Percentiles rank a stretch among this genome's conserved stretches.
phyloP scores from a whole-genome alignment of 768 basidiomycete genomes.

The Lactarius pseudohatsudake region DNA sequence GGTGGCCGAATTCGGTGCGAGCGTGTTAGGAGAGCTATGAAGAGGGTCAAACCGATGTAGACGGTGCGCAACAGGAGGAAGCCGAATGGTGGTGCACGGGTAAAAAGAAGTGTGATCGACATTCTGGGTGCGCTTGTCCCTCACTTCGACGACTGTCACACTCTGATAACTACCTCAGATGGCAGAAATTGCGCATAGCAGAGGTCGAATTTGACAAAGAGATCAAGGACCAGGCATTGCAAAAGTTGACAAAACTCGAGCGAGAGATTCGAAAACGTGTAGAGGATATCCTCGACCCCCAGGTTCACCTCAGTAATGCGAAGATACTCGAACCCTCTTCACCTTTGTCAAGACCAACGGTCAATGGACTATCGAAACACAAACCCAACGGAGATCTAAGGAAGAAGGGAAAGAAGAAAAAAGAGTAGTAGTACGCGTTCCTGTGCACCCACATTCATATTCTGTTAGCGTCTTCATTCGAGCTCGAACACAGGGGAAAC shows the following conservation, averaged over 20 bases:
- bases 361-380: constrained; percentile 35
- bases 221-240: constrained; percentile 64
- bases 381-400: constrained; percentile 27
- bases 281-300: constrained; percentile 57
- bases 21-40: constrained; percentile 70
- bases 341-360: constrained; percentile 31
- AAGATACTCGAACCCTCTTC: constrained; percentile 16
- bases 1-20: constrained; percentile 65
- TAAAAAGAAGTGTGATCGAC: constrained; percentile 73
- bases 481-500: not conserved
- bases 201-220: constrained; percentile 78
- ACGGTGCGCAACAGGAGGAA: constrained; percentile 35
- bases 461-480: constrained; percentile 6
- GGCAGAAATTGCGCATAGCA: constrained; percentile 73
- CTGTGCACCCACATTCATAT: constrained; percentile 5
- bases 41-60: constrained; percentile 44
- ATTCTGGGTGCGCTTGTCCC: constrained; percentile 57
- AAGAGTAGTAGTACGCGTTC: constrained; percentile 14
- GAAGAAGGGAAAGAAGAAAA: constrained; percentile 31
- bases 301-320: constrained; percentile 20
- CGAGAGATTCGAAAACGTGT: constrained; percentile 76
- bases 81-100: constrained; percentile 80
- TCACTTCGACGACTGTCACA: not conserved
- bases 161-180: constrained; percentile 44
- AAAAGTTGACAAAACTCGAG: constrained; percentile 69